These are phyloP conservation scores for Hypoxylon subgilvum DNA, from an alignment of 495 filamentous ascomycete genomes.

Conservation along the genomic window DNA sequence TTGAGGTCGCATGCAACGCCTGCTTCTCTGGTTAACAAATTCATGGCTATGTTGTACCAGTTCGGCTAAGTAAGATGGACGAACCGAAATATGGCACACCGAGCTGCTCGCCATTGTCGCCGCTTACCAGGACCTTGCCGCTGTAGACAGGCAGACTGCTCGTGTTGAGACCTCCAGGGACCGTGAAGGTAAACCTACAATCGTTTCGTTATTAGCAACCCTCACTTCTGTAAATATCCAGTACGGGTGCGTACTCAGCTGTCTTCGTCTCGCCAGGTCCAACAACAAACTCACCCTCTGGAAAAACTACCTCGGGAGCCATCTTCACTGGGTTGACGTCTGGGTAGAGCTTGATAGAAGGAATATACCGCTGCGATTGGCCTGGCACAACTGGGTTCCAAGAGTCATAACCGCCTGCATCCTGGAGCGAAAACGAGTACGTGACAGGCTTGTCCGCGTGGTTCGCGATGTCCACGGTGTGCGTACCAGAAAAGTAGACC, in stretches of 20 bases:
- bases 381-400: conserved; percentile 7
- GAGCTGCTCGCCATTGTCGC: conserved; percentile 42
- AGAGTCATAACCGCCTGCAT: conserved; percentile 14
- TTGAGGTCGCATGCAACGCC: conserved; percentile 24
- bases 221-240: neutral
- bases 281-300: conserved; percentile 8
- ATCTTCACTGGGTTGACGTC: conserved; percentile 12
- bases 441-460: conserved; percentile 38
- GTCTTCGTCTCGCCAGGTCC: conserved; percentile 20
- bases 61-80: neutral
- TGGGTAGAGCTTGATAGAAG: conserved; percentile 9
- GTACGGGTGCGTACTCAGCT: conserved; percentile 7
- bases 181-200: conserved; percentile 12
- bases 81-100: conserved; percentile 43
- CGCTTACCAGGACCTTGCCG: conserved; percentile 41
- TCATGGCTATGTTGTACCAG: too few relatives aligned
- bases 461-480: conserved; percentile 50
- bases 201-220: neutral
- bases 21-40: conserved; percentile 16
- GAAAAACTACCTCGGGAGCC: conserved; percentile 1
- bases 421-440: conserved; percentile 40
- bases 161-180: conserved; percentile 9
- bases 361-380: conserved; percentile 4
- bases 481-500: conserved; percentile 35
- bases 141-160: conserved; percentile 42